Percentiles rank a stretch among this genome's conserved stretches.
Evolutionary conservation across 163 green algal species (phyloP).

Genomic region (Smithsoniella earleae): DNA sequence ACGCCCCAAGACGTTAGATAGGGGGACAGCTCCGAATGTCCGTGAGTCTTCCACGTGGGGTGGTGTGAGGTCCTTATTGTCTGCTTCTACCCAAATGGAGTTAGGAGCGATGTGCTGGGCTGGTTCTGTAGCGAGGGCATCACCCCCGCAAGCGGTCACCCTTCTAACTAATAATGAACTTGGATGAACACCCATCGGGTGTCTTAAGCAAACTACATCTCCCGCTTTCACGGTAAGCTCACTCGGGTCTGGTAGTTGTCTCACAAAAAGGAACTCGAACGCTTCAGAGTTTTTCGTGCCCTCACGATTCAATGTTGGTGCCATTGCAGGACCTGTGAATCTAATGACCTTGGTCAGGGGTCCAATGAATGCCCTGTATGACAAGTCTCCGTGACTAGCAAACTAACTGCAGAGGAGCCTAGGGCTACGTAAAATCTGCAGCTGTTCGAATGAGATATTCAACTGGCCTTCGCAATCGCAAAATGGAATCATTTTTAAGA

Average conservation of each 20-base stretch:
- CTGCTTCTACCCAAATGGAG: not conserved
- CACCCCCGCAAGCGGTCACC: conserved; percentile 6
- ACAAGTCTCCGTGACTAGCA: too few relatives aligned
- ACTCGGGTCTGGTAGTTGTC: conserved; percentile 5
- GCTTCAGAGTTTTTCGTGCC: not conserved
- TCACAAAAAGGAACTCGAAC: conserved; percentile 6
- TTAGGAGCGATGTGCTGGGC: not conserved
- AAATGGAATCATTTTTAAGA: too few relatives aligned
- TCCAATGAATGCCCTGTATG: conserved; percentile 1
- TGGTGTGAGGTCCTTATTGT: not conserved
- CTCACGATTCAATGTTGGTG: conserved; percentile 17
- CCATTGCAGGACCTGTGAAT: conserved; percentile 26
- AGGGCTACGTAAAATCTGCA: too few relatives aligned
- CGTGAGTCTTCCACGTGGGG: not conserved
- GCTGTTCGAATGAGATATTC: too few relatives aligned
- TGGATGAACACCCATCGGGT: conserved; percentile 9
- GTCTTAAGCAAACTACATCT: conserved; percentile 27
- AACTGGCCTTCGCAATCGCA: too few relatives aligned
- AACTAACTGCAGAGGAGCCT: too few relatives aligned
- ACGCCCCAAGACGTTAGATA: conserved; percentile 12
- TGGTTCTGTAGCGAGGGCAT: not conserved
- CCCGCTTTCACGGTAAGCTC: not conserved
- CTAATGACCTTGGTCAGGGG: conserved; percentile 11
- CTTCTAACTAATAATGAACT: conserved; percentile 14
- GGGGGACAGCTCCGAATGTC: not conserved